Base-by-base conservation (phyloP, 306 rosid species). In the Trichosanthes cucumerina region DNA sequence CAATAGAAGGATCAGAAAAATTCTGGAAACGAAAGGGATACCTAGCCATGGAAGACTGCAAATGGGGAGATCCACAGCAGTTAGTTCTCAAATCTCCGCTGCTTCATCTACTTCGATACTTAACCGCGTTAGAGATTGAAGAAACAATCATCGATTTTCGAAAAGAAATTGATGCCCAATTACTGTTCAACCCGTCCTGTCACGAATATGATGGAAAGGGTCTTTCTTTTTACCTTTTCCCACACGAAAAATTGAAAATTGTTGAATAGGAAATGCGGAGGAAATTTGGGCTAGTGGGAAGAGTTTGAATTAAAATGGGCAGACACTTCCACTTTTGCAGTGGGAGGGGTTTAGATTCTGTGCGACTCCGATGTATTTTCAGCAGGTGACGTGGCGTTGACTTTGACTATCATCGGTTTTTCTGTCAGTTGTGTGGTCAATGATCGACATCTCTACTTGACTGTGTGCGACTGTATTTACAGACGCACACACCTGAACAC, bases 11-110 rank as follows among this genome's bases (percentile, higher is more conserved):
- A 24, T 21, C 54, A 7, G 4, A 21, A 43, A 43, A 70, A 1
- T 44, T 21, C 2, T 70, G 38, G 43, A 74, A 52, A 28, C 9
- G 39, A 52, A 74, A 33, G 46, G 43, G 31, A 16, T 72, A 72
- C 78, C 78, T 18, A 31, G 78, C 78, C 78, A 74, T 74, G 78
- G 18, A 52, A 49, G 46, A 31, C 58, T 6, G 78, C 47, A 5
- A 74, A 74, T 9, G 60, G 31, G 18, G 1, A 46, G 53, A 70
- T 70, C 50, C 76, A 70, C 11, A 39, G 7, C 34, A 24, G 23
- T 14, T 43, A 24, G 14, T 24, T 71, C 57, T 46, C 6, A 13
- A 46, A 71, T 49, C 58, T 5, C 15, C 36, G 76, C 5, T 26
- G 76, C 57, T 3, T 18, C 76, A 46, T 71, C 58, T 46, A 38